phyloP scores from a whole-genome alignment of 2,329 filamentous ascomycete species.

The Neospermospora avenae region DNA sequence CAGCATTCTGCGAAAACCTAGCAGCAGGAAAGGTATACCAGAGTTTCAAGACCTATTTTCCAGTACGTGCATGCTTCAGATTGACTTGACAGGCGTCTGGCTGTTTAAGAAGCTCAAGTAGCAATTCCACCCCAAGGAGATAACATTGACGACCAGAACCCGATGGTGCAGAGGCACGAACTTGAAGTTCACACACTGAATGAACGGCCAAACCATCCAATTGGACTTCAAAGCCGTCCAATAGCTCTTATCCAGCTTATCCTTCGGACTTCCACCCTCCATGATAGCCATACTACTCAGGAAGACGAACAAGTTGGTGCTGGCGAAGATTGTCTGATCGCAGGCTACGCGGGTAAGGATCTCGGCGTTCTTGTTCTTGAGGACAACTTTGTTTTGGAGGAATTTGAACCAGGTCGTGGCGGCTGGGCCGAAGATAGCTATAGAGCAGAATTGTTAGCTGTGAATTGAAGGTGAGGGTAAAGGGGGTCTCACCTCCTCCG shows the following conservation, averaged over 20 bases:
- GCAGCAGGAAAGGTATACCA: not conserved
- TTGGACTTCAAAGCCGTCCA: slow-evolving; percentile 61
- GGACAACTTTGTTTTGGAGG: slow-evolving; percentile 59
- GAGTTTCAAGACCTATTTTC: not conserved
- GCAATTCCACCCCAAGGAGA: slow-evolving; percentile 56
- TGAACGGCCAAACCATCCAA: slow-evolving; percentile 66
- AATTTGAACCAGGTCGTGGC: slow-evolving; percentile 70
- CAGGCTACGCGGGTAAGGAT: slow-evolving; percentile 60
- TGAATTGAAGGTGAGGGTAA: not conserved
- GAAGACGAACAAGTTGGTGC: slow-evolving; percentile 62
- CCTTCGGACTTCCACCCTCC: slow-evolving; percentile 55
- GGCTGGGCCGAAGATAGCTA: slow-evolving; percentile 66
- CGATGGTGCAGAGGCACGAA: slow-evolving; percentile 65
- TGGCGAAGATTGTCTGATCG: slow-evolving; percentile 66
- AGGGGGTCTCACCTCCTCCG: slow-evolving; percentile 59
- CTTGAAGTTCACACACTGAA: slow-evolving; percentile 68
- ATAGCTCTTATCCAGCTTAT: slow-evolving; percentile 61
- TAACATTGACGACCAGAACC: slow-evolving; percentile 68
- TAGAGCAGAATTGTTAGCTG: slow-evolving; percentile 3
- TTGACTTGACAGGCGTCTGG: slow-evolving; percentile 1
- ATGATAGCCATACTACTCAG: slow-evolving; percentile 65
- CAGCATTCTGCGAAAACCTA: not conserved
- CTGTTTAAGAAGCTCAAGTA: slow-evolving; percentile 36
- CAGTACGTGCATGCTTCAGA: not conserved
- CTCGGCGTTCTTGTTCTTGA: slow-evolving; percentile 53